Base-by-base conservation (phyloP, 2,329 filamentous ascomycete species). In the Fusarium stilboides region DNA sequence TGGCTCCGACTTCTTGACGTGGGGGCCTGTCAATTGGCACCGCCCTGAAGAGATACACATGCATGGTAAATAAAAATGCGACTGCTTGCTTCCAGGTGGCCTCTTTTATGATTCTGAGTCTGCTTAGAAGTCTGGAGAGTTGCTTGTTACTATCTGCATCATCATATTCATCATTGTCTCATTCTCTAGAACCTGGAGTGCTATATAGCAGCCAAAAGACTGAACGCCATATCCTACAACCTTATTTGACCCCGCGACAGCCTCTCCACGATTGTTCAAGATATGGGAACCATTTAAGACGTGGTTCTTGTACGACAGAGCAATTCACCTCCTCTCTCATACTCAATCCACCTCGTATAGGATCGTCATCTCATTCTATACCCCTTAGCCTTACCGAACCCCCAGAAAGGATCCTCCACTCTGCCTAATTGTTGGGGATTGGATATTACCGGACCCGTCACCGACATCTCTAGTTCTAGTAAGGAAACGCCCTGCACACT, bases 11-110 rank as follows among this genome's bases (percentile, higher is more conserved):
- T 33, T 65, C 64, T 47, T 20, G 60, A 63, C 68, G 70, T 71
- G 72, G 72, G 70, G 64, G 64, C 50, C 31, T 51, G 24, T 50
- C 22, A 60, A 68, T 70, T 69, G 66, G 58, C 71, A 72, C 70
- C 65, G 46, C 47, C 59, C 57, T 58, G 59, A 53, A 57, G 44
- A 47, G 56, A 70, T 67, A 57, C 58, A 58, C 62, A 45, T 44
- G 17, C 13, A 17, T 36, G 12, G 49, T 22, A 43, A n/a, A 62
- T 60, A 69, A 69, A 45, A 68, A 63, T 37, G 51, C n/a, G 31
- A 49, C 19, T 26, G 17, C 42, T 46, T 52, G 39, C 46, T 46
- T 65, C 46, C 24, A 65, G 40, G 43, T 53, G 45, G 19, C 19
- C 26, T 65, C 36, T 42, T 43, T 52, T 20, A 20, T 9, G 14